Base-by-base conservation (phyloP, 2,329 filamentous ascomycete genomes). In the Domatiomyces globalis region DNA sequence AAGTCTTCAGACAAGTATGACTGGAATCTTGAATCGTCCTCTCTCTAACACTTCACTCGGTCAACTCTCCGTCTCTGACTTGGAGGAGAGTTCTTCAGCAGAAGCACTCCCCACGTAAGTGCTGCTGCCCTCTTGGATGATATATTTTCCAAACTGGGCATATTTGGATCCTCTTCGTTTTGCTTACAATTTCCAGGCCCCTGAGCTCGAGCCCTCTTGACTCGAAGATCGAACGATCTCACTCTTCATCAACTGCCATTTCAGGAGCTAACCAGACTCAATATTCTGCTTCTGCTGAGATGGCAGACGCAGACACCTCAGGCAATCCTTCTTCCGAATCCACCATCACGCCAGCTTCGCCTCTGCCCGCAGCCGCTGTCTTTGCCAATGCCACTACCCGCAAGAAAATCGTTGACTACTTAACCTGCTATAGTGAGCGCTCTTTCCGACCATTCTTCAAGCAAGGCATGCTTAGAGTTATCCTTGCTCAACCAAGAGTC, bases 391-490 rank as follows among this genome's bases (percentile, higher is more conserved):
- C 17, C 1, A 39, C 25, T 3, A 19, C 43, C n/a, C 18, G 48
- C 20, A 42, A 25, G 12, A n/a, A 18, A 17, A 48, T 54, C 45
- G 49, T 58, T 10, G 48, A 27, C 5, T 18, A 43, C 17, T 9
- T 18, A 18, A 19, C 25, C 10, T 18, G 19, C 10, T 18, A 12
- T 5, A 17, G 25, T 5, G 29, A 43, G 5, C 8, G n/a, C 44
- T 17, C 33, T 39, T 15, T 51, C 22, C 15, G 42, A 12, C 56
- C 56, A 4, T 56, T 48, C 43, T 58, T 54, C 45, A 46, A 46
- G 10, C 46, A 52, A 47, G 53, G 55, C 22, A 55, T 56, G 51
- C 47, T 57, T 25, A 47, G 42, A 6, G 54, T 50, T 10, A 47
- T 49, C 47, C 51, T 56, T 17, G 46, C 45, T 29, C 45, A 39